Conservation (phyloP, 306 rosid genomes). For the Quercus robur region DNA sequence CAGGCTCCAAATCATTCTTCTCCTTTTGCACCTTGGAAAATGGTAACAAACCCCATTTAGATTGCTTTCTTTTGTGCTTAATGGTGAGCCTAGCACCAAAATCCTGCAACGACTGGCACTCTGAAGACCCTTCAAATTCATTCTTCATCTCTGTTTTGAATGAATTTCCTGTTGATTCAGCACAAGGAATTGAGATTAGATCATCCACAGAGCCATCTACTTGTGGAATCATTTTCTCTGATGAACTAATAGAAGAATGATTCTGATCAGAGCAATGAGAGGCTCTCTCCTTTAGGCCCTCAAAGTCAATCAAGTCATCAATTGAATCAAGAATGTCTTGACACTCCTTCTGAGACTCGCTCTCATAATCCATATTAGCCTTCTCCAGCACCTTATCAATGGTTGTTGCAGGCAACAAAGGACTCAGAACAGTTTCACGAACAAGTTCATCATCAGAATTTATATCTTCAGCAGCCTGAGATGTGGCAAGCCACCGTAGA, state of each 20-base stretch:
- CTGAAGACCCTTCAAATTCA: too few species aligned
- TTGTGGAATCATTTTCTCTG: slow-evolving; percentile 50
- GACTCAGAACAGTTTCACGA: slow-evolving; percentile 63
- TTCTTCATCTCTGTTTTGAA: too few species aligned
- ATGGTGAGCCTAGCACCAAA: too few species aligned
- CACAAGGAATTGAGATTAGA: slow-evolving; percentile 39
- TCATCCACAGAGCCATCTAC: slow-evolving; percentile 69
- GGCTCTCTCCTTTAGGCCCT: slow-evolving; percentile 38
- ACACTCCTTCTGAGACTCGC: too few species aligned
- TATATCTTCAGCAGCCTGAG: slow-evolving; percentile 79
- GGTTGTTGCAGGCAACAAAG: too few species aligned
- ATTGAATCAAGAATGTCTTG: slow-evolving; percentile 17
- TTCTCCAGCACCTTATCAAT: too few species aligned
- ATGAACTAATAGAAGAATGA: slow-evolving; percentile 6
- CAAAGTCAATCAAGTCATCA: slow-evolving; percentile 54
- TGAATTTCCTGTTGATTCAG: slow-evolving; percentile 22
- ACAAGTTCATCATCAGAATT: slow-evolving; percentile 85
- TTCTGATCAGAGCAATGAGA: slow-evolving; percentile 16
- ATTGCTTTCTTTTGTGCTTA: too few species aligned
- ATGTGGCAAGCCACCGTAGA: slow-evolving; percentile 83
- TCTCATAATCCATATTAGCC: too few species aligned
- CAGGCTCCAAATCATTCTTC: too few species aligned
- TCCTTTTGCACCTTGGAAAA: too few species aligned
- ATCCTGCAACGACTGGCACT: too few species aligned
- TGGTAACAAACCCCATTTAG: too few species aligned